Conservation (phyloP, 352 stramenopile species). For the Globisporangium cylindrosporum region DNA sequence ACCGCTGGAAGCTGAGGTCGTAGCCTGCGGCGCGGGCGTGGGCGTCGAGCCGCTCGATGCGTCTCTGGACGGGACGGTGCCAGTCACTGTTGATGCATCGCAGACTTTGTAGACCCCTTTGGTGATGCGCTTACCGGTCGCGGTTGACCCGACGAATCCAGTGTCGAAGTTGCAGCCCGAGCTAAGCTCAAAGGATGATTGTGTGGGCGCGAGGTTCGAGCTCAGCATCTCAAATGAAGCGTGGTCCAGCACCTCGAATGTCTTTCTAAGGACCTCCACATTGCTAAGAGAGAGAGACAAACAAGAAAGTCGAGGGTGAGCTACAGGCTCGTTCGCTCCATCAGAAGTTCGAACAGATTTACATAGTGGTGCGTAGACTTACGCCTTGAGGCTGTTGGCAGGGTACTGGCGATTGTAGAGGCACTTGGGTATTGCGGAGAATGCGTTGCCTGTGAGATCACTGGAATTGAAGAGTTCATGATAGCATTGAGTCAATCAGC, state of each 20-base stretch:
- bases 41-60: neutral
- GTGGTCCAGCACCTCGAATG: constrained; percentile 18
- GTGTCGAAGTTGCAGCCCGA: constrained; percentile 17
- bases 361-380: constrained; percentile 7
- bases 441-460: constrained; percentile 19
- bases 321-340: neutral
- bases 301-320: neutral
- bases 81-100: constrained; percentile 9
- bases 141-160: constrained; percentile 2
- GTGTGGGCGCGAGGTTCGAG: constrained; percentile 8
- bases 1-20: neutral
- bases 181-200: constrained; percentile 14
- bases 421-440: constrained; percentile 23
- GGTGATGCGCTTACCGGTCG: constrained; percentile 8
- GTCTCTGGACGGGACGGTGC: neutral
- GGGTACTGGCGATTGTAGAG: constrained; percentile 33
- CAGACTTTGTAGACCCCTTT: constrained; percentile 21
- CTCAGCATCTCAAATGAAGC: constrained; percentile 8
- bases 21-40: neutral
- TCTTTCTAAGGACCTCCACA: constrained; percentile 10
- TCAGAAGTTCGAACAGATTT: too few relatives aligned
- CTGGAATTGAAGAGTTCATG: constrained; percentile 10
- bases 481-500: neutral
- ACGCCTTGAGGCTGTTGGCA: constrained; percentile 19
- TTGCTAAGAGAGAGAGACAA: constrained; percentile 6